Evolutionary conservation across 2,329 filamentous ascomycete genomes (phyloP).

Genomic region (Hirsutella rhossiliensis): DNA sequence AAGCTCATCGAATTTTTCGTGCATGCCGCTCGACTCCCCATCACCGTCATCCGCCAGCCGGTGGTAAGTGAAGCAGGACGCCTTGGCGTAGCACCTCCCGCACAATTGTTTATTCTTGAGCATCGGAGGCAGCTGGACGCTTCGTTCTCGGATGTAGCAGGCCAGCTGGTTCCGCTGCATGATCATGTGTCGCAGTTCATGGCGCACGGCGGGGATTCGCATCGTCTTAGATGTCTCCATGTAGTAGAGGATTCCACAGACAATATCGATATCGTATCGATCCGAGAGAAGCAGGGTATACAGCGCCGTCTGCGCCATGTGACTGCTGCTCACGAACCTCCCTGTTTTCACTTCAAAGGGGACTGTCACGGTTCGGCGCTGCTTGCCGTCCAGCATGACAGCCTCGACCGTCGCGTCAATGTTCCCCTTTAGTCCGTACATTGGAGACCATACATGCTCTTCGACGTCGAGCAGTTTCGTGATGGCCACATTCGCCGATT

Average conservation of each 20-base stretch:
- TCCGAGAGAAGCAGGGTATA: conserved; percentile 90
- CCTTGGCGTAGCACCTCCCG: conserved; percentile 79
- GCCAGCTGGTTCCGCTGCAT: conserved; percentile 89
- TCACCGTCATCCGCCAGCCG: conserved; percentile 77
- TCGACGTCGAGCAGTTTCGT: conserved; percentile 93
- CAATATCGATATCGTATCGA: conserved; percentile 85
- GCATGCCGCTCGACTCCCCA: conserved; percentile 69
- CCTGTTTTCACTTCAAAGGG: conserved; percentile 96
- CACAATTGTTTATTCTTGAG: conserved; percentile 72
- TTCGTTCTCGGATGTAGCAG: conserved; percentile 69
- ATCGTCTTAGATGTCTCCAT: conserved; percentile 82
- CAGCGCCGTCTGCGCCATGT: conserved; percentile 86
- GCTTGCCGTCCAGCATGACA: conserved; percentile 59
- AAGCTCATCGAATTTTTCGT: conserved; percentile 69
- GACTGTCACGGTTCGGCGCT: conserved; percentile 61
- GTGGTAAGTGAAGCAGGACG: conserved; percentile 86
- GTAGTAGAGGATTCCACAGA: conserved; percentile 88
- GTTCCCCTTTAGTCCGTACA: conserved; percentile 94
- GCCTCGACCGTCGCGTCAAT: conserved; percentile 95
- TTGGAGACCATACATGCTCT: conserved; percentile 96
- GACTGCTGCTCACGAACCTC: conserved; percentile 66
- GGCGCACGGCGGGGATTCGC: conserved; percentile 71
- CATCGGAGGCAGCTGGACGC: conserved; percentile 73
- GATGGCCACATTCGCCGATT: conserved; percentile 69
- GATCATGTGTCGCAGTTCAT: conserved; percentile 91